Evolutionary conservation across 257 asterid species (phyloP).

Genomic region (Gentiana macrophylla): DNA sequence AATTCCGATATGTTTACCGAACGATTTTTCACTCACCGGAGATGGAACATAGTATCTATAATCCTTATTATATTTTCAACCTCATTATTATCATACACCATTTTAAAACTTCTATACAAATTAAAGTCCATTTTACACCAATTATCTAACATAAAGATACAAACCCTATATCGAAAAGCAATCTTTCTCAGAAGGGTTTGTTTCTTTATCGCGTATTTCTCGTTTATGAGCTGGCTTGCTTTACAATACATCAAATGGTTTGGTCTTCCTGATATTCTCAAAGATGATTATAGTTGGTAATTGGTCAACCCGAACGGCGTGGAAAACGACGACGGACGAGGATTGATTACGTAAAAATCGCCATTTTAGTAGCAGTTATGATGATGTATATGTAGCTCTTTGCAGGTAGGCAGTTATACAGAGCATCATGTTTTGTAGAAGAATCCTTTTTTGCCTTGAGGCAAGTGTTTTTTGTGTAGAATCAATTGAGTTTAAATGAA

Average conservation of each 20-base stretch:
- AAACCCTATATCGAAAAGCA: conserved; percentile 15
- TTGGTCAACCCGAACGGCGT: too few relatives aligned
- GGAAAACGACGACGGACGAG: too few relatives aligned
- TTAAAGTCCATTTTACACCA: conserved; percentile 27
- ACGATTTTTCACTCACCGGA: conserved; percentile 37
- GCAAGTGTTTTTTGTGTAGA: too few relatives aligned
- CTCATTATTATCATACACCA: conserved; percentile 37
- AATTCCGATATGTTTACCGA: conserved; percentile 36
- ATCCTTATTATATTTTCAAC: conserved; percentile 44
- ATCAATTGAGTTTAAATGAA: too few relatives aligned
- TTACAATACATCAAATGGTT: conserved; percentile 51
- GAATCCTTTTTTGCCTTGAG: too few relatives aligned
- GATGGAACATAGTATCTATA: conserved; percentile 70
- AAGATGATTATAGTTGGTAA: conserved; percentile 16
- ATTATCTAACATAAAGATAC: background rate
- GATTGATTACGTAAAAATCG: too few relatives aligned
- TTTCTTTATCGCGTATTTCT: conserved; percentile 58
- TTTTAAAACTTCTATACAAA: conserved; percentile 32
- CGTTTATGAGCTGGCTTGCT: conserved; percentile 75
- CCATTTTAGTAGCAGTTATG: too few relatives aligned
- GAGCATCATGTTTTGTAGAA: too few relatives aligned
- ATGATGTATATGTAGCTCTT: too few relatives aligned
- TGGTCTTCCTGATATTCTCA: conserved; percentile 38
- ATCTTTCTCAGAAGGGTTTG: conserved; percentile 43
- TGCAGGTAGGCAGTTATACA: too few relatives aligned